Evolutionary conservation across 495 filamentous ascomycete species (phyloP), one percentile per base, ranked within the genome.

Genomic region (Entonaema liquescens): DNA sequence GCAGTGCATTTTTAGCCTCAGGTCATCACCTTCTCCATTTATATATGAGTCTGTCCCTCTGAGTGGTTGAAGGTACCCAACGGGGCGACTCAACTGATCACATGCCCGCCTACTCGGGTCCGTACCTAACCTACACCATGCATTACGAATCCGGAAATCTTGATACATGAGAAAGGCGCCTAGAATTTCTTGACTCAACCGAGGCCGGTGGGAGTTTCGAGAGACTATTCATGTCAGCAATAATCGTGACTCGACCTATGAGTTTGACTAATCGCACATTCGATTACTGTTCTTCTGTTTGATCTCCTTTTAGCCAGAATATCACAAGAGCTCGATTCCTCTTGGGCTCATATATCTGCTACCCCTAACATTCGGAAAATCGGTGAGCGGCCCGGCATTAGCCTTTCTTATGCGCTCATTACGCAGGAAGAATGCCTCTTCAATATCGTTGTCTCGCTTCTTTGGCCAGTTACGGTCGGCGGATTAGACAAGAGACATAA

Each of bases 241-340:
- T 55, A 42, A 54, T 31, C 58, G 33, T 31, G 57, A 62, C 49
- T 47, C 56, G 57, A 62, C 42, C 61, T 65, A 62, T 42, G 53
- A 74, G 36, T 49, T 31, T 21, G 64, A 35, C 62, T 72, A 59
- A 52, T 57, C 68, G 53, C 52, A 72, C 71, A 61, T 66, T 56
- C 35, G 57, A 59, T 54, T 29, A 53, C 36, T 60, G 58, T 72
- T 62, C 67, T 63, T 62, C 61, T 59, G 80, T 83, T 81, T 82
- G 80, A 82, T 82, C 79, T 74, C 66, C 80, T 71, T 83, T 83
- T 82, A 82, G 79, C 81, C 81, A 82, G 79, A 82, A 80, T 80
- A 42, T 61, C 53, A 57, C 58, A 40, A 75, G 59, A 44, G 28
- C 13, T 71, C 57, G 33, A 58, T 55, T 29, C 57, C 55, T 59